Conservation (phyloP, 805 yeast species). For the Kluyveromyces siamensis region DNA sequence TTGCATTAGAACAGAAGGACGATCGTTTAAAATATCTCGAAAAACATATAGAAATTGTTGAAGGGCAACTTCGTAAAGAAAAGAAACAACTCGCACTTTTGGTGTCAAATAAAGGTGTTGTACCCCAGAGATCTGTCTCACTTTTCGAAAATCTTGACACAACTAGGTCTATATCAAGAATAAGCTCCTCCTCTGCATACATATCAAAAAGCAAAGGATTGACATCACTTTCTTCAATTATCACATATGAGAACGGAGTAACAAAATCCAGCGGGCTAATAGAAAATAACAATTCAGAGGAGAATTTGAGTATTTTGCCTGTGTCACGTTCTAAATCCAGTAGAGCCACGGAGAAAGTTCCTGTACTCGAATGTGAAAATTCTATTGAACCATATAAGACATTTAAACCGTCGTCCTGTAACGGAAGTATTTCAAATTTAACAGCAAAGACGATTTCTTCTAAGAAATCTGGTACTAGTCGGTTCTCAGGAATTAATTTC, state of each 20-base stretch:
- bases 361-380: neutral
- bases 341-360: neutral
- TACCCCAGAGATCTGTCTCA: constrained; percentile 6
- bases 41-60: constrained; percentile 51
- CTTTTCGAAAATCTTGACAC: constrained; percentile 13
- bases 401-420: no score
- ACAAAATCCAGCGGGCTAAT: neutral
- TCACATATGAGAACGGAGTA: neutral
- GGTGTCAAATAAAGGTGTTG: constrained; percentile 10
- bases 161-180: neutral
- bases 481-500: neutral
- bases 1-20: constrained; percentile 48
- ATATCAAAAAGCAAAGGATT: constrained; percentile 17
- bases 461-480: no score
- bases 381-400: neutral
- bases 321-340: neutral
- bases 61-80: constrained; percentile 34
- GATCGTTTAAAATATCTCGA: constrained; percentile 48
- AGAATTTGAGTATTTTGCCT: neutral
- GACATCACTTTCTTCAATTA: constrained; percentile 15
- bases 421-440: no score
- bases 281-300: constrained; percentile 3
- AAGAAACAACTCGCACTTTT: constrained; percentile 14
- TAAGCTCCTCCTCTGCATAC: neutral
- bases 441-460: no score